Conservation (phyloP, 495 filamentous ascomycete species). For the Venustampulla echinocandica region DNA sequence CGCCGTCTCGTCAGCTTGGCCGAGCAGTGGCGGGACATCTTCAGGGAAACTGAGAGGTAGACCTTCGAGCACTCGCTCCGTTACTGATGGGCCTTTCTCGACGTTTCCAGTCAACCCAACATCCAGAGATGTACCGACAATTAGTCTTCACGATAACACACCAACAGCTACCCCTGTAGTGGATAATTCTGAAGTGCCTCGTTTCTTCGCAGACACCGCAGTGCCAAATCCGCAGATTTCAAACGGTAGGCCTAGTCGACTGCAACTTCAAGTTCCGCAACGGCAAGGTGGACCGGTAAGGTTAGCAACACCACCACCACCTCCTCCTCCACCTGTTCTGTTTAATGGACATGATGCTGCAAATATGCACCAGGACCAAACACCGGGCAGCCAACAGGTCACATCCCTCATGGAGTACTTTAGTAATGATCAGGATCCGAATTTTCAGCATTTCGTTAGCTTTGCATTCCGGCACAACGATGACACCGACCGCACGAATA, state of each 20-base stretch:
- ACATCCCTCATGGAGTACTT: constrained; percentile 21
- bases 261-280: constrained; percentile 76
- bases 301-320: constrained; percentile 51
- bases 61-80: constrained; percentile 70
- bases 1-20: constrained; percentile 92
- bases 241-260: constrained; percentile 35
- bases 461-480: constrained; percentile 19
- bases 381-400: not conserved
- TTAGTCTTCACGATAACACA: constrained; percentile 23
- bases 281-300: constrained; percentile 65
- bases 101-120: constrained; percentile 72
- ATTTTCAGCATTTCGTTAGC: constrained; percentile 13
- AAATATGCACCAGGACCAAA: constrained; percentile 1
- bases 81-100: constrained; percentile 72
- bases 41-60: constrained; percentile 65
- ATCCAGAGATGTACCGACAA: constrained; percentile 24
- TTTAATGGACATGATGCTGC: constrained; percentile 46
- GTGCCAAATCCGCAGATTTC: constrained; percentile 20
- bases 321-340: constrained; percentile 28
- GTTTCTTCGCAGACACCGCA: constrained; percentile 25
- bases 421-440: constrained; percentile 14
- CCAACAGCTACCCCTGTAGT: constrained; percentile 27
- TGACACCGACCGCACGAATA: constrained; percentile 35
- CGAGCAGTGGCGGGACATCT: constrained; percentile 53
- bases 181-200: constrained; percentile 21